Conservation (phyloP, 208 protist genomes). For the Leishmania arabica region DNA sequence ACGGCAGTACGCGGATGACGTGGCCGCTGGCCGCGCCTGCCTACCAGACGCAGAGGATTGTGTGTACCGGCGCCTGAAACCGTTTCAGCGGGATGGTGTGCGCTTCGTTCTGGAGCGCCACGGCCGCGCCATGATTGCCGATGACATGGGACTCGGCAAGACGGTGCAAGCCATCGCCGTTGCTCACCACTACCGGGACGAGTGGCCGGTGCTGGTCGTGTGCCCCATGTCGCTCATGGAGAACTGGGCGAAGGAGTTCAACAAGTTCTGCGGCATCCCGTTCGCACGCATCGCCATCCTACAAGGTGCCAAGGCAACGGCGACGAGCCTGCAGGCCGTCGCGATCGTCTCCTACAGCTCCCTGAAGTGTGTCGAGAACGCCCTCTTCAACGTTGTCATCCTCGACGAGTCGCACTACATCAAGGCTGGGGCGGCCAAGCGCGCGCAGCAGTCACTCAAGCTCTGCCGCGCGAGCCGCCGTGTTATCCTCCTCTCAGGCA, state of each 20-base stretch:
- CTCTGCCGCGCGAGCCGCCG: constrained; percentile 73
- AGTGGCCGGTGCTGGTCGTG: constrained; percentile 96
- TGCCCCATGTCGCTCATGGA: constrained; percentile 92
- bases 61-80: constrained; percentile 71
- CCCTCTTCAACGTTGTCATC: constrained; percentile 90
- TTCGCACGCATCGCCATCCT: constrained; percentile 72
- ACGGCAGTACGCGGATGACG: constrained; percentile 38
- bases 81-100: constrained; percentile 84
- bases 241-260: constrained; percentile 94
- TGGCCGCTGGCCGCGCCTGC: constrained; percentile 30
- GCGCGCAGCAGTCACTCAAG: constrained; percentile 79
- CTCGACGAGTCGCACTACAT: constrained; percentile 97
- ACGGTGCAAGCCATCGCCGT: constrained; percentile 96
- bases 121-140: constrained; percentile 92
- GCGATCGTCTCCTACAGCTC: constrained; percentile 87
- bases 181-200: constrained; percentile 85
- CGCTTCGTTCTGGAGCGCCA: constrained; percentile 75
- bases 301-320: constrained; percentile 54
- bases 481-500: constrained; percentile 94
- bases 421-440: constrained; percentile 86
- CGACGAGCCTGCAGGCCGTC: constrained; percentile 54
- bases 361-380: constrained; percentile 63
- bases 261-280: constrained; percentile 81
- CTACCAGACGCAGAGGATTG: constrained; percentile 55
- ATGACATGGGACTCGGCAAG: constrained; percentile 98